Evolutionary conservation across 2,329 filamentous ascomycete species (phyloP).

Genomic region (Akanthomyces uredinophilus): DNA sequence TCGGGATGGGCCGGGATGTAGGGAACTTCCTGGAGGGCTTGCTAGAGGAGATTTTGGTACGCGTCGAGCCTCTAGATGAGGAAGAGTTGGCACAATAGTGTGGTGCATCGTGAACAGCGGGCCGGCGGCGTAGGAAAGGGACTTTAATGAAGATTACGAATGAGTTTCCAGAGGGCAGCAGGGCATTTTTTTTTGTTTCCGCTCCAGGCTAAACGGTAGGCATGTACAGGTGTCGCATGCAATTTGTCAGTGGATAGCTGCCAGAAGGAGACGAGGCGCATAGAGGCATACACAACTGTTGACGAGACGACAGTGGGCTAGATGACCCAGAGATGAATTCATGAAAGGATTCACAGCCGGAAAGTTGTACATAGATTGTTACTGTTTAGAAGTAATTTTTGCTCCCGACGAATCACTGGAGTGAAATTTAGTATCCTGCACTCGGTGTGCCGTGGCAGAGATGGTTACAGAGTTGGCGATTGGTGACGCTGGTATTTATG

Average conservation of each 20-base stretch:
- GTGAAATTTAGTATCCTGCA: no score
- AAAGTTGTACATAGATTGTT: no score
- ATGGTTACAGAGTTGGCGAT: no score
- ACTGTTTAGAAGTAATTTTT: no score
- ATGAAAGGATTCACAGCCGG: background rate
- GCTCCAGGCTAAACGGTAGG: background rate
- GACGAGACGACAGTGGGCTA: background rate
- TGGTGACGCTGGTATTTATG: no score
- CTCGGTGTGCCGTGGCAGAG: no score
- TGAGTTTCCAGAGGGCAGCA: background rate
- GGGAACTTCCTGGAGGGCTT: slow-evolving; percentile 86
- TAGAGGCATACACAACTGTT: background rate
- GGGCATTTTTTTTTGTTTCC: background rate
- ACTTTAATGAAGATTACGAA: background rate
- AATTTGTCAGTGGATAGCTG: background rate
- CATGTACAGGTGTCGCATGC: background rate
- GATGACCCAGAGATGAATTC: background rate
- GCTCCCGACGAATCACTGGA: no score
- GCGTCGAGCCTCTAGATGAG: slow-evolving; percentile 83
- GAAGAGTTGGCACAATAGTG: slow-evolving; percentile 38
- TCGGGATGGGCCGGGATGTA: slow-evolving; percentile 91
- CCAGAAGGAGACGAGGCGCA: background rate
- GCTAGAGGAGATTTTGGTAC: slow-evolving; percentile 85
- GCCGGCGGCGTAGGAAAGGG: background rate
- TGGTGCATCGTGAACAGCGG: background rate